These are phyloP conservation scores for Candida coleopterorum DNA, from an alignment of 805 yeast genomes.

Conservation along the genomic window DNA sequence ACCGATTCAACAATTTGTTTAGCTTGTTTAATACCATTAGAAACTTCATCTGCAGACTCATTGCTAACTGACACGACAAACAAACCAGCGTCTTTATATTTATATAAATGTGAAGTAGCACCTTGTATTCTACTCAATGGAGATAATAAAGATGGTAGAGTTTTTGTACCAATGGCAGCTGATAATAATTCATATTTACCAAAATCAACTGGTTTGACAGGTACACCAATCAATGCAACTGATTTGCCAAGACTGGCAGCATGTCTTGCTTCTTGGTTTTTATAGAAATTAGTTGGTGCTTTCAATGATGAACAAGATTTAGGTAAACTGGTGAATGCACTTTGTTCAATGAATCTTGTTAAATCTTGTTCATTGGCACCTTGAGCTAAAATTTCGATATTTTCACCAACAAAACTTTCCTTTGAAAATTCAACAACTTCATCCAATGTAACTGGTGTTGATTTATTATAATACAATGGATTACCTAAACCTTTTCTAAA, in stretches of 20 bases:
- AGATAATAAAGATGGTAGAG: slow-evolving; percentile 53
- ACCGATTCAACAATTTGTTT: slow-evolving; percentile 37
- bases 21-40: slow-evolving; percentile 57
- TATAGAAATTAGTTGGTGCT: slow-evolving; percentile 37
- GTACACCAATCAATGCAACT: slow-evolving; percentile 77
- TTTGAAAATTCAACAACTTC: slow-evolving; percentile 66
- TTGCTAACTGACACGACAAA: slow-evolving; percentile 68
- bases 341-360: slow-evolving; percentile 58
- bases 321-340: slow-evolving; percentile 60
- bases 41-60: slow-evolving; percentile 51
- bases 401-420: slow-evolving; percentile 62
- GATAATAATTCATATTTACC: slow-evolving; percentile 68
- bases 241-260: slow-evolving; percentile 62
- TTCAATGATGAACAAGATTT: slow-evolving; percentile 34
- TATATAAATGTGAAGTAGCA: slow-evolving; percentile 50
- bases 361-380: slow-evolving; percentile 75
- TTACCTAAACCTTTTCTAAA: slow-evolving; percentile 88
- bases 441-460: slow-evolving; percentile 48
- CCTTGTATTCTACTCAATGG: slow-evolving; percentile 46
- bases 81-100: slow-evolving; percentile 76
- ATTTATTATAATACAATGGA: slow-evolving; percentile 71
- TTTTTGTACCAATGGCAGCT: slow-evolving; percentile 54
- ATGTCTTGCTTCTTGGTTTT: slow-evolving; percentile 66
- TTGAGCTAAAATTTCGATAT: slow-evolving; percentile 65
- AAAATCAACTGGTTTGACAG: slow-evolving; percentile 60